Conservation (phyloP, 2,329 filamentous ascomycete species). For the Phialocephala subalpina region DNA sequence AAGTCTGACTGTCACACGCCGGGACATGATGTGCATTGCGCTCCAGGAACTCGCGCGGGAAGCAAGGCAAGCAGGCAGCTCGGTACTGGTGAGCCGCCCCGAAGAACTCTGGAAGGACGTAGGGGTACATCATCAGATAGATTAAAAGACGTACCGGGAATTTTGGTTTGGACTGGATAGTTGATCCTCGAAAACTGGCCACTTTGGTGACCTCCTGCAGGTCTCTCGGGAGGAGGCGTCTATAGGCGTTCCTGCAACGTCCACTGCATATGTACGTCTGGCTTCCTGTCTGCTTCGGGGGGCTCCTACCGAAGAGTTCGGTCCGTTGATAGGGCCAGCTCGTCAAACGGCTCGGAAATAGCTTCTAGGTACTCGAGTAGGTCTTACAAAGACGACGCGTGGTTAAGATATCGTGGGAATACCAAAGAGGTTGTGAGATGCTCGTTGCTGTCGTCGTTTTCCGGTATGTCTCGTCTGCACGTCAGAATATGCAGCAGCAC, state of each 20-base stretch:
- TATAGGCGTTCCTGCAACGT: conserved; percentile 36
- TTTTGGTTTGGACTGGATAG: conserved; percentile 29
- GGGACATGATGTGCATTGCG: conserved; percentile 41
- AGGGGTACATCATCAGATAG: conserved; percentile 36
- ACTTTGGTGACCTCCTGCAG: conserved; percentile 28
- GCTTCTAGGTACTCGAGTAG: conserved; percentile 16
- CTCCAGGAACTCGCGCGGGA: conserved; percentile 28
- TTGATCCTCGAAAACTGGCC: conserved; percentile 23
- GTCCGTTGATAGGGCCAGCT: conserved; percentile 38
- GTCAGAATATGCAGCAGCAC: conserved; percentile 36
- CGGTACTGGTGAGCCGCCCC: conserved; percentile 39
- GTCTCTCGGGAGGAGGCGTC: conserved; percentile 37
- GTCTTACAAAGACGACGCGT: conserved; percentile 16
- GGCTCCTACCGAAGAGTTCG: conserved; percentile 39
- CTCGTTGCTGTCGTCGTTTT: conserved; percentile 14
- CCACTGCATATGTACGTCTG: conserved; percentile 41
- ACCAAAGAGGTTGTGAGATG: conserved; percentile 4
- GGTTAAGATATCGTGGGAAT: conserved; percentile 11
- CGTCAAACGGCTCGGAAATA: conserved; percentile 28
- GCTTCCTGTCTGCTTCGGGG: conserved; percentile 34
- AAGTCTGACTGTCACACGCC: conserved; percentile 34
- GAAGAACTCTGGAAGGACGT: conserved; percentile 13
- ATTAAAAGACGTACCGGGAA: conserved; percentile 42
- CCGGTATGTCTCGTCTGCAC: conserved; percentile 31
- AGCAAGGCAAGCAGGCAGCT: conserved; percentile 32